Conservation (phyloP, 345 rosid species). For the Citrus australasica region DNA sequence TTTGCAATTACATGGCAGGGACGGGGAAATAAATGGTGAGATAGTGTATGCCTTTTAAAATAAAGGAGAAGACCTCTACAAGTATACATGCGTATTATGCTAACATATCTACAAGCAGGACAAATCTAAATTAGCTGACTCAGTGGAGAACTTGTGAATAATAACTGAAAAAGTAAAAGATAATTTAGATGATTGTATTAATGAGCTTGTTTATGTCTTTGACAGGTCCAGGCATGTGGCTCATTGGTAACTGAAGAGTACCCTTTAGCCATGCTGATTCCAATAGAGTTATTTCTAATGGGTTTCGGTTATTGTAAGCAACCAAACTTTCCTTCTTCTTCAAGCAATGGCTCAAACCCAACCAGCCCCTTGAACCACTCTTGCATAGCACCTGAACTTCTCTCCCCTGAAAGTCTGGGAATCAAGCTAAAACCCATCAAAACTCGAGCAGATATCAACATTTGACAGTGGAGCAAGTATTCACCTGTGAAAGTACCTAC, state of each 20-base stretch:
- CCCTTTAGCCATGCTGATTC: constrained; percentile 62
- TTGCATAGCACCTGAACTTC: constrained; percentile 56
- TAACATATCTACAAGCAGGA: not conserved
- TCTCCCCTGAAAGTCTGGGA: constrained; percentile 57
- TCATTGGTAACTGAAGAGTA: constrained; percentile 69
- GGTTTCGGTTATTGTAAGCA: constrained; percentile 44
- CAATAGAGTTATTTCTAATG: constrained; percentile 56
- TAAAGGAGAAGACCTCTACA: not conserved
- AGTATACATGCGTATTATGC: not conserved
- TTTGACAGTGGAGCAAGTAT: constrained; percentile 3
- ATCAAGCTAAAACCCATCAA: constrained; percentile 69
- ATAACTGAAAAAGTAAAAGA: not conserved
- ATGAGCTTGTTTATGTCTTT: not conserved
- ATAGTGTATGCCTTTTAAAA: not conserved
- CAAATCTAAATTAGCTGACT: not conserved
- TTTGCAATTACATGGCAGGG: not conserved
- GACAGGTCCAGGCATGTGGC: constrained; percentile 61
- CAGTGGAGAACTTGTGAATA: not conserved
- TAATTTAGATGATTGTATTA: not conserved
- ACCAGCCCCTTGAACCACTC: constrained; percentile 35
- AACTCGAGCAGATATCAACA: constrained; percentile 33
- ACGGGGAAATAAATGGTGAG: not conserved
- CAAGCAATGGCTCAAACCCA: constrained; percentile 36
- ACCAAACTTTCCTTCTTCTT: constrained; percentile 25
- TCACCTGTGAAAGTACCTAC: not conserved